These are phyloP conservation scores for Glycyrrhiza uralensis DNA, from an alignment of 306 rosid species.

Conservation along the genomic window DNA sequence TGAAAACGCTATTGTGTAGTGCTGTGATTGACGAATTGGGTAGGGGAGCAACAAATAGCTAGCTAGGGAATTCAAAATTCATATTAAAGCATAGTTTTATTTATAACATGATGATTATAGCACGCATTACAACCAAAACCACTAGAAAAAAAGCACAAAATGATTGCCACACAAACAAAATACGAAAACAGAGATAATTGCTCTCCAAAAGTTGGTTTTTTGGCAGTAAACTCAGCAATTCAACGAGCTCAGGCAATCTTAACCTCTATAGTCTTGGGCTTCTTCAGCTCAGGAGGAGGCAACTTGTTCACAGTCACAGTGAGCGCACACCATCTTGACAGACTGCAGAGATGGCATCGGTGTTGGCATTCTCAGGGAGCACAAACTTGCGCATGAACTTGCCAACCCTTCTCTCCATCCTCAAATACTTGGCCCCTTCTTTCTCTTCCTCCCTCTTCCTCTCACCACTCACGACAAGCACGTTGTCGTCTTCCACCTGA, in stretches of 20 bases:
- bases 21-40: too few relatives aligned
- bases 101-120: not conserved
- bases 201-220: not conserved
- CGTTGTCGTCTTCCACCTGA: constrained; percentile 78
- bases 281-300: constrained; percentile 86
- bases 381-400: constrained; percentile 77
- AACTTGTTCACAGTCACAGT: constrained; percentile 66
- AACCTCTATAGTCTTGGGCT: too few relatives aligned
- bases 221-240: constrained; percentile 14
- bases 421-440: constrained; percentile 62
- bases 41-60: too few relatives aligned
- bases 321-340: constrained; percentile 80
- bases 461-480: constrained; percentile 67
- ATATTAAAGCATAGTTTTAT: not conserved
- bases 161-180: too few relatives aligned
- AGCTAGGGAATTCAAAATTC: not conserved
- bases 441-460: constrained; percentile 87
- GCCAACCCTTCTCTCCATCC: constrained; percentile 82
- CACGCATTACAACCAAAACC: not conserved
- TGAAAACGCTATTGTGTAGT: too few relatives aligned
- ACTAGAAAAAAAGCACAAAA: not conserved
- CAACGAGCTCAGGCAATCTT: too few relatives aligned
- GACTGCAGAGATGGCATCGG: constrained; percentile 64
- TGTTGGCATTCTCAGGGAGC: constrained; percentile 80
- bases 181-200: not conserved